Conservation (phyloP, 176 grass and related monocot species). For the Triticum urartu region DNA sequence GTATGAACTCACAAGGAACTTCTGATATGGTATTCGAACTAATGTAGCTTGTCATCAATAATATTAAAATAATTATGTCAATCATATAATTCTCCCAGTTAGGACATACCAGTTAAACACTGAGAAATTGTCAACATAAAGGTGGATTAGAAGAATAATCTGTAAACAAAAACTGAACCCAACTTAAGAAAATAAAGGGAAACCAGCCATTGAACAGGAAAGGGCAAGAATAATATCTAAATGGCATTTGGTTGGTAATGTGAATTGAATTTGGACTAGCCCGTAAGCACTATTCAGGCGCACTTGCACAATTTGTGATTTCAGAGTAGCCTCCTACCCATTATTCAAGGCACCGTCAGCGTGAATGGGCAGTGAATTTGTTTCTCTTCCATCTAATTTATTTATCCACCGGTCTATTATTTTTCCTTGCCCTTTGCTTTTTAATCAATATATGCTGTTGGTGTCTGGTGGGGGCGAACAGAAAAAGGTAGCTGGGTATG, state of each 20-base stretch:
- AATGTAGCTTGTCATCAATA: conserved; percentile 1
- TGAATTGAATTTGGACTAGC: neutral
- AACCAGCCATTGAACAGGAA: conserved; percentile 5
- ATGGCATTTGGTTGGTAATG: neutral
- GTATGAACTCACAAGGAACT: neutral
- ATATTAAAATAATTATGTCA: neutral
- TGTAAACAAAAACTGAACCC: conserved; percentile 9
- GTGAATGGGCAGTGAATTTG: neutral
- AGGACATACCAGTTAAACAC: neutral
- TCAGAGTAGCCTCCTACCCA: conserved; percentile 4
- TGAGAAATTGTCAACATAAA: conserved; percentile 8
- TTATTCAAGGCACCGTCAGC: conserved; percentile 2
- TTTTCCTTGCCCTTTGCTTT: neutral
- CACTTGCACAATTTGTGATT: neutral
- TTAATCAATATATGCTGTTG: neutral
- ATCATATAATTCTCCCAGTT: conserved; percentile 6
- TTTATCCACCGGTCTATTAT: conserved; percentile 9
- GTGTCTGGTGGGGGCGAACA: neutral
- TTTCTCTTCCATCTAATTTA: neutral
- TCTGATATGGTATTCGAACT: conserved; percentile 7
- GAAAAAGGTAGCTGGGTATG: neutral
- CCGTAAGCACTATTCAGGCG: neutral
- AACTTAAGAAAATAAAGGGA: neutral
- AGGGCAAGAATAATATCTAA: neutral
- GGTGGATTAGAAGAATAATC: neutral